Evolutionary conservation across 78 protist genomes (phyloP), one percentile per base, ranked within the genome.

Genomic region (Bodo saltans): DNA sequence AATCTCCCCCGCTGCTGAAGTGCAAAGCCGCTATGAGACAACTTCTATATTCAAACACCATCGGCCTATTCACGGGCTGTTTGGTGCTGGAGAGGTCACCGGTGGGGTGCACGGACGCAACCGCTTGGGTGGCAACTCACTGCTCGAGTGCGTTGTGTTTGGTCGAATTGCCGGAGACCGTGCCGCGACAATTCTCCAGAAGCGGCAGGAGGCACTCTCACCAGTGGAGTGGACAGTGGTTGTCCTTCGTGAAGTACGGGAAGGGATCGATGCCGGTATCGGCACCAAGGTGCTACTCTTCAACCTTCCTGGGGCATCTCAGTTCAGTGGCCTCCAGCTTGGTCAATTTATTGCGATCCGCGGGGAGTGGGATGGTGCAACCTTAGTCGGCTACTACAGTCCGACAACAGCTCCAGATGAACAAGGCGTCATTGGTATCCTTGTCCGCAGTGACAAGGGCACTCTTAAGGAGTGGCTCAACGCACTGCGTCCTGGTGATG

Each of bases 21-120:
- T 8, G n/a, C n/a, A n/a, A n/a, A n/a, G n/a, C n/a, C n/a, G n/a
- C n/a, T 38, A 1, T 29, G 42, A 23, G 30, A 21, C 42, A 3
- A 32, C 38, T 34, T 39, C 0, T 1, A n/a, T n/a, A n/a, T n/a
- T n/a, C n/a, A n/a, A n/a, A n/a, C n/a, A n/a, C n/a, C n/a, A n/a
- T n/a, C n/a, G n/a, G 37, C 69, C 84, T 41, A 87, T 93, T 52
- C 37, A 4, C 1, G 92, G 94, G 1, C 88, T 93, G 42, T 87
- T 30, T 21, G 96, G 87, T 35, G 93, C 94, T 0, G 96, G 96
- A 11, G 96, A 93, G 86, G 90, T 88, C 34, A 84, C 93, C 8
- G 93, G 91, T 11, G 96, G 96, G 25, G 88, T 93, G 47, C 96
- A 93, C 87, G 96, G 96, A 26, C 53, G 42, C 34, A 93, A 93